Conservation (phyloP, 2,329 filamentous ascomycete species). For the Cercospora zeae-maydis region DNA sequence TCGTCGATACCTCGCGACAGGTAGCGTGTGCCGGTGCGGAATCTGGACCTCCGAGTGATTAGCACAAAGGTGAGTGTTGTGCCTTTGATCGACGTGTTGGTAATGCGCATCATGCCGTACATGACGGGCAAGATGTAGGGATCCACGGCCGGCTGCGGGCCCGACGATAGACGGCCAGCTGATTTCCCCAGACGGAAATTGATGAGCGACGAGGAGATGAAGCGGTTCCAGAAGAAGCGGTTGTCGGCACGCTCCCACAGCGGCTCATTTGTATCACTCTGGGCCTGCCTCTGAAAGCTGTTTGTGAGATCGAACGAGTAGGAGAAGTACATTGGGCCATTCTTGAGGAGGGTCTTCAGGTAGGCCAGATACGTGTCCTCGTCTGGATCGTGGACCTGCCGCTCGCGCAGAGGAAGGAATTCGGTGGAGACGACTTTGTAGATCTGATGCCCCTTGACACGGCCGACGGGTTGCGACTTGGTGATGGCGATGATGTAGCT, state of each 20-base stretch:
- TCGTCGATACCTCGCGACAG: conserved; percentile 94
- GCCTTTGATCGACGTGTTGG: conserved; percentile 77
- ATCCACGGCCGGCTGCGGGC: conserved; percentile 72
- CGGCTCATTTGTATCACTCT: conserved; percentile 66
- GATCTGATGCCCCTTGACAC: conserved; percentile 91
- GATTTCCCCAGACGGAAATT: conserved; percentile 69
- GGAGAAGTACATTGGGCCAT: conserved; percentile 93
- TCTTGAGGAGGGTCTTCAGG: conserved; percentile 76
- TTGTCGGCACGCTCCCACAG: conserved; percentile 92
- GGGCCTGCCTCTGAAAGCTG: conserved; percentile 88
- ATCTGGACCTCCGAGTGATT: conserved; percentile 82
- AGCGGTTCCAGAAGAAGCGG: conserved; percentile 98
- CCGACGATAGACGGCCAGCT: conserved; percentile 59
- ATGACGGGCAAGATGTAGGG: conserved; percentile 94
- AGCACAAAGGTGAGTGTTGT: conserved; percentile 80
- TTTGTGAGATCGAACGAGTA: conserved; percentile 97
- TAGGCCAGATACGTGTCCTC: conserved; percentile 87
- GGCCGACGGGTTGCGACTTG: conserved; percentile 85
- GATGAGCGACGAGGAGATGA: conserved; percentile 86
- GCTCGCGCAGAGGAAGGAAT: conserved; percentile 88
- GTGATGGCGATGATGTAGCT: conserved; percentile 97
- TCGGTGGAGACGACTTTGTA: conserved; percentile 91
- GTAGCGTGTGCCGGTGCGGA: conserved; percentile 87
- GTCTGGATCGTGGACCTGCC: conserved; percentile 84
- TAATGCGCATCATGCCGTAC: conserved; percentile 92